phyloP scores from a whole-genome alignment of 257 asterid genomes.

The Salvia rosmarinus region DNA sequence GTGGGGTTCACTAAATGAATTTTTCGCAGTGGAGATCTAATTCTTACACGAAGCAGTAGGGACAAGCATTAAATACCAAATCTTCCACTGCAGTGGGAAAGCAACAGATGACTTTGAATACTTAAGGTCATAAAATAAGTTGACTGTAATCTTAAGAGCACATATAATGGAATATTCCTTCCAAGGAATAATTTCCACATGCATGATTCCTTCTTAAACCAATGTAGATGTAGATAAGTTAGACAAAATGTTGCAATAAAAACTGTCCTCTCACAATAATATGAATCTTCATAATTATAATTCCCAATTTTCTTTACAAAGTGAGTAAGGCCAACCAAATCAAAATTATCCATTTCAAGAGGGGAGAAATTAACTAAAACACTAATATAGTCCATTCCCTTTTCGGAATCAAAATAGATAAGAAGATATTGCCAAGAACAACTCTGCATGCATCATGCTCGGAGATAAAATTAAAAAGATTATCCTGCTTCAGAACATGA shows the following conservation, averaged over 20 bases:
- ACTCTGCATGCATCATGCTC: constrained; percentile 31
- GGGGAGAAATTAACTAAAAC: constrained; percentile 14
- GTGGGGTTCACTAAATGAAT: constrained; percentile 6
- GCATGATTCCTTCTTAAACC: constrained; percentile 37
- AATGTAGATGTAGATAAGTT: constrained; percentile 36
- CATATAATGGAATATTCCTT: constrained; percentile 51
- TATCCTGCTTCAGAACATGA: neutral
- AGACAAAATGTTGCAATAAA: constrained; percentile 28
- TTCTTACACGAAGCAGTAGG: constrained; percentile 14
- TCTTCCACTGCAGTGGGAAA: constrained; percentile 36
- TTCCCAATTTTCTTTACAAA: neutral
- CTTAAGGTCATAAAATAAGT: constrained; percentile 32
- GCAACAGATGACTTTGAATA: constrained; percentile 36
- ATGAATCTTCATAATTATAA: constrained; percentile 5
- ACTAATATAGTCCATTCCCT: constrained; percentile 12
- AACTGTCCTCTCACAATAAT: neutral
- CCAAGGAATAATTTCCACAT: constrained; percentile 35
- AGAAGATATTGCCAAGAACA: constrained; percentile 7
- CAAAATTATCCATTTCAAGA: constrained; percentile 25
- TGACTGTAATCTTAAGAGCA: constrained; percentile 42
- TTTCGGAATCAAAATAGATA: constrained; percentile 8
- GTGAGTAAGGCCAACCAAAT: constrained; percentile 23
- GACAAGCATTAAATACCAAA: constrained; percentile 35
- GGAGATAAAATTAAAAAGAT: neutral
- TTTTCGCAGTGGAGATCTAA: constrained; percentile 1